A percentile compares a stretch with the other conserved stretches of the same genome.
These are phyloP conservation scores for Tricholoma furcatifolium DNA, from an alignment of 768 basidiomycete genomes.

Conservation along the genomic window DNA sequence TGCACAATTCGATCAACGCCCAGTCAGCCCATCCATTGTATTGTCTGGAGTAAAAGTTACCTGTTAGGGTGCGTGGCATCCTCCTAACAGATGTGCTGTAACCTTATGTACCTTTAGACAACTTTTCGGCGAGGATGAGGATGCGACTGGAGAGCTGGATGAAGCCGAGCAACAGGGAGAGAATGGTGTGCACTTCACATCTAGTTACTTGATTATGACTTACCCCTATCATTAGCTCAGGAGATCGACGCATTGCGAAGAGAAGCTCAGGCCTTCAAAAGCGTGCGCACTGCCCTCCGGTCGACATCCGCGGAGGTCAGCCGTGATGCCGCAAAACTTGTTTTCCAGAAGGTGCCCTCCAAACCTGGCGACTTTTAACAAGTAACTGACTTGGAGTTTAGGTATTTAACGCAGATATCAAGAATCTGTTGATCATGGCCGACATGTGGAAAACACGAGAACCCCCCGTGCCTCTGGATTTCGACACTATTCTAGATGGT, in stretches of 20 bases:
- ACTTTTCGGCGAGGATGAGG: constrained; percentile 92
- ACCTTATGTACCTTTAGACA: constrained; percentile 50
- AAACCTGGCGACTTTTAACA: background rate
- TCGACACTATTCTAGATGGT: constrained; percentile 67
- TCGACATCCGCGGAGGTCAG: constrained; percentile 29
- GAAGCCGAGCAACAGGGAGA: constrained; percentile 92
- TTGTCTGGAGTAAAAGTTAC: constrained; percentile 98
- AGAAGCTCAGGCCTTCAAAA: constrained; percentile 85
- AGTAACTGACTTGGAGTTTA: constrained; percentile 26
- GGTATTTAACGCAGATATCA: constrained; percentile 89
- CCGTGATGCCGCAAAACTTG: constrained; percentile 59
- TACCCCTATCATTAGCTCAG: constrained; percentile 49
- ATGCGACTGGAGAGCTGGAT: constrained; percentile 79
- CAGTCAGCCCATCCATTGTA: constrained; percentile 96
- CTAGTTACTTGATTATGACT: background rate
- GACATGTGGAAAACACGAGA: constrained; percentile 96
- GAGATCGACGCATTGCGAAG: constrained; percentile 89
- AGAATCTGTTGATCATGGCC: constrained; percentile 85
- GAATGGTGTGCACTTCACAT: constrained; percentile 62
- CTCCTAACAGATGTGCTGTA: background rate
- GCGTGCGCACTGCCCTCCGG: constrained; percentile 72
- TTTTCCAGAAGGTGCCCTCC: constrained; percentile 76
- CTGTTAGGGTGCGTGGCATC: constrained; percentile 71
- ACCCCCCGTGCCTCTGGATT: constrained; percentile 84
- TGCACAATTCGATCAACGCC: constrained; percentile 98